phyloP scores from a whole-genome alignment of 768 basidiomycete genomes.

The Suillus discolor region DNA sequence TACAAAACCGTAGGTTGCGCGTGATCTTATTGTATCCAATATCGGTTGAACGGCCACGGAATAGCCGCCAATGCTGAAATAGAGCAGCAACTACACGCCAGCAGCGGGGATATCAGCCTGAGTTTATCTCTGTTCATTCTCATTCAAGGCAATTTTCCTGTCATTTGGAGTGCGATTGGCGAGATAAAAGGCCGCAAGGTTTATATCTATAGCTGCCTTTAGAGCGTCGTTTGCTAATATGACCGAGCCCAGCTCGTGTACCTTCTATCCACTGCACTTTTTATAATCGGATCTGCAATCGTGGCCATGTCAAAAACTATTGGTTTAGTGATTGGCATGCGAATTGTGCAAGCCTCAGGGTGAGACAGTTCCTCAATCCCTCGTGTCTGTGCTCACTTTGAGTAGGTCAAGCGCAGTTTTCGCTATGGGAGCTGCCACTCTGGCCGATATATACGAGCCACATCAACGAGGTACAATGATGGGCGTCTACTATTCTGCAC shows the following conservation, averaged over 20 bases:
- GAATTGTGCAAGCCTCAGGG: slow-evolving; percentile 66
- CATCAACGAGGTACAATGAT: slow-evolving; percentile 78
- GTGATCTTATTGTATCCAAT: background rate
- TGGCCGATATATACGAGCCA: slow-evolving; percentile 81
- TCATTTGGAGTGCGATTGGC: slow-evolving; percentile 70
- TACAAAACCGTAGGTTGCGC: slow-evolving; percentile 30
- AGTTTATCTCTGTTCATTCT: slow-evolving; percentile 73
- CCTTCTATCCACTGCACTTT: slow-evolving; percentile 52
- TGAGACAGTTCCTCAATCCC: slow-evolving; percentile 24
- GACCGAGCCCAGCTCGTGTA: slow-evolving; percentile 51
- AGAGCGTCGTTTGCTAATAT: background rate
- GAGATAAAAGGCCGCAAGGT: slow-evolving; percentile 83
- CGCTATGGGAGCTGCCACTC: slow-evolving; percentile 73
- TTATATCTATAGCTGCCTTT: slow-evolving; percentile 3
- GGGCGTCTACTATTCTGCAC: slow-evolving; percentile 82
- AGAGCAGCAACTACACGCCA: slow-evolving; percentile 59
- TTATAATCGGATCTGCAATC: slow-evolving; percentile 58
- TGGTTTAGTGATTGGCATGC: slow-evolving; percentile 63
- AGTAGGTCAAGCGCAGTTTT: slow-evolving; percentile 66
- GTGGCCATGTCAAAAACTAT: slow-evolving; percentile 61
- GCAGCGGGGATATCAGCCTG: slow-evolving; percentile 62
- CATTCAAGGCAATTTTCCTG: slow-evolving; percentile 66
- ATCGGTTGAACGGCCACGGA: background rate
- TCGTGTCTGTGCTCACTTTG: background rate
- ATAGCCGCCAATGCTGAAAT: slow-evolving; percentile 71